Conservation (phyloP, 768 basidiomycete species). For the Tubosaeta sp. region DNA sequence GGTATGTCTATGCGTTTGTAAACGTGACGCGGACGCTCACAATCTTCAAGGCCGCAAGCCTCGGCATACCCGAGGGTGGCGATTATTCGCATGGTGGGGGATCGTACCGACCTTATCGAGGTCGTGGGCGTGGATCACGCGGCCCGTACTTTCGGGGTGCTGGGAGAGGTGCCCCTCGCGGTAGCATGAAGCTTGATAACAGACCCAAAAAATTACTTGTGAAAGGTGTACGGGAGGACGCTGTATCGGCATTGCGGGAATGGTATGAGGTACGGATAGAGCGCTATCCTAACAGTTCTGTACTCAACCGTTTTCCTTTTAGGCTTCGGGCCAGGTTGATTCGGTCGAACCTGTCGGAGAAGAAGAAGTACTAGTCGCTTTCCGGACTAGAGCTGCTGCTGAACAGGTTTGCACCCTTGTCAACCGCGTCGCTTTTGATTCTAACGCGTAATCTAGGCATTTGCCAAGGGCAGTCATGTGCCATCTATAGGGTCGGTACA, state of each 20-base stretch:
- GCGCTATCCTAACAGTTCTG: background rate
- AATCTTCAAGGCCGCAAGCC: constrained; percentile 58
- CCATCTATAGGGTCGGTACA: constrained; percentile 63
- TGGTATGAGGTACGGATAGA: constrained; percentile 70
- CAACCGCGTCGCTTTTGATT: background rate
- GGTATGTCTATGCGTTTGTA: constrained; percentile 39
- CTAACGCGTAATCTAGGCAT: constrained; percentile 43
- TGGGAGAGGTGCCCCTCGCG: constrained; percentile 62
- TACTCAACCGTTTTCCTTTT: constrained; percentile 7
- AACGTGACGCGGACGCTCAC: constrained; percentile 6
- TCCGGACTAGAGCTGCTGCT: constrained; percentile 67
- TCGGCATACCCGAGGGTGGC: constrained; percentile 59
- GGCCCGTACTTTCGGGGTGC: constrained; percentile 58
- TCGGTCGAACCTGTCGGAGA: constrained; percentile 50
- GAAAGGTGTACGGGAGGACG: constrained; percentile 58
- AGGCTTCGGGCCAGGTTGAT: constrained; percentile 73
- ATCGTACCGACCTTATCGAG: constrained; percentile 65
- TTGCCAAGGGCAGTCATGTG: constrained; percentile 67
- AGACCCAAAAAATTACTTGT: constrained; percentile 77
- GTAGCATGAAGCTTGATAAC: constrained; percentile 88
- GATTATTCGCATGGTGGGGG: constrained; percentile 32
- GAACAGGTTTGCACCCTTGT: constrained; percentile 57
- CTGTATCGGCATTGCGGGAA: constrained; percentile 59
- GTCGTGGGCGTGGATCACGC: constrained; percentile 55
- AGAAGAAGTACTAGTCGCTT: constrained; percentile 61